Percentiles rank a stretch among this genome's conserved stretches.
These are phyloP conservation scores for Phoenix dactylifera DNA, from an alignment of 176 grass and related monocot genomes.

Conservation along the genomic window DNA sequence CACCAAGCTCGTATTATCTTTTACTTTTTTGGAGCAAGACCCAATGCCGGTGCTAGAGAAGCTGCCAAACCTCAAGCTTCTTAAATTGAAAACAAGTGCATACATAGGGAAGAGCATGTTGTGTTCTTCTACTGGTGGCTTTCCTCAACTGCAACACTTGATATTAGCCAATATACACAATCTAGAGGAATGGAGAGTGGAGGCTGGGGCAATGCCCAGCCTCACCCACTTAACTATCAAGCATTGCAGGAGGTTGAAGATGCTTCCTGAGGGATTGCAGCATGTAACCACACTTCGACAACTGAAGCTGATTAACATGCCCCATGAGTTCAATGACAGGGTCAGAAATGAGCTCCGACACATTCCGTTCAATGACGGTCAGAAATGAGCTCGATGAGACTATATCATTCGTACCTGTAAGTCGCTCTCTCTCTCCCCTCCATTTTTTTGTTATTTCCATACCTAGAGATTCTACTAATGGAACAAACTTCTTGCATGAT, in stretches of 20 bases:
- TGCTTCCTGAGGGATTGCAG: background rate
- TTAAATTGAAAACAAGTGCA: background rate
- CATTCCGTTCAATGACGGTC: no score
- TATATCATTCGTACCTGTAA: no score
- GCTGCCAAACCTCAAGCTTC: slow-evolving; percentile 6
- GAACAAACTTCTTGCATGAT: no score
- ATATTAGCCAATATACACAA: background rate
- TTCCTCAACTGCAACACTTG: slow-evolving; percentile 4
- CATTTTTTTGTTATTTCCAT: no score
- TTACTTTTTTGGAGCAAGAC: slow-evolving; percentile 12
- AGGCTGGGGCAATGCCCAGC: slow-evolving; percentile 13
- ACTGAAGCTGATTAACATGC: background rate
- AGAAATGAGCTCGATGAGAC: no score
- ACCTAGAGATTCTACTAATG: no score
- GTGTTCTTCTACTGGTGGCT: background rate
- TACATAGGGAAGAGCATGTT: slow-evolving; percentile 11
- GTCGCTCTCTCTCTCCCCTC: no score
- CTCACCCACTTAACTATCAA: background rate
- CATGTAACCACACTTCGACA: no score
- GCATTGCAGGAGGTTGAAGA: background rate
- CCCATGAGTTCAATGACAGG: no score
- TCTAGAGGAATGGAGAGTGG: slow-evolving; percentile 15
- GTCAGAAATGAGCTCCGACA: no score
- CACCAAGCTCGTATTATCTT: background rate
- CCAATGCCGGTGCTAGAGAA: slow-evolving; percentile 21